Percentiles rank a stretch among this genome's conserved stretches.
These are phyloP conservation scores for Hypoxylon sp. DNA, from an alignment of 2,329 filamentous ascomycete species.

Conservation along the genomic window DNA sequence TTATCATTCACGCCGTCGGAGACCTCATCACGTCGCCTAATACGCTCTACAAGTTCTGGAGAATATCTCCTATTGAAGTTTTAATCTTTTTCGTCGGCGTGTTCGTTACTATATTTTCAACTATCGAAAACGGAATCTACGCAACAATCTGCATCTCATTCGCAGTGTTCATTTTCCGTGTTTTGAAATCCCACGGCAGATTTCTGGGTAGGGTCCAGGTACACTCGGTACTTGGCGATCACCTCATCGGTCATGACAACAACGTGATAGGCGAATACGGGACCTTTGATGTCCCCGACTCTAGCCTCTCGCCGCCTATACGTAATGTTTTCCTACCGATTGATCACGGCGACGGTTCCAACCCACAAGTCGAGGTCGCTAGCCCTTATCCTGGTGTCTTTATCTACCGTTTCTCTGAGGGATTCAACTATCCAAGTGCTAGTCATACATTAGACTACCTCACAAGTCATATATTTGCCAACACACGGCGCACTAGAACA, in stretches of 20 bases:
- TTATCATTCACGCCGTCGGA: conserved; percentile 96
- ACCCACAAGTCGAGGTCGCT: conserved; percentile 84
- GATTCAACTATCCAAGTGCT: conserved; percentile 96
- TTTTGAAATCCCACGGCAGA: conserved; percentile 84
- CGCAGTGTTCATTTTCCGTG: conserved; percentile 84
- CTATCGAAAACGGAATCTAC: conserved; percentile 95
- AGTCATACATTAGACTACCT: conserved; percentile 89
- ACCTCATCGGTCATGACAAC: conserved; percentile 75
- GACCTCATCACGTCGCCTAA: conserved; percentile 93
- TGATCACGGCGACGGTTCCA: conserved; percentile 89
- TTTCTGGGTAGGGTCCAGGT: conserved; percentile 89
- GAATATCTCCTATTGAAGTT: conserved; percentile 89
- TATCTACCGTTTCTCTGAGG: conserved; percentile 94
- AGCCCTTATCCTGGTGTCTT: conserved; percentile 92
- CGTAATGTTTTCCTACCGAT: conserved; percentile 91
- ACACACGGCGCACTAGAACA: conserved; percentile 83
- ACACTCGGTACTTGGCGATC: conserved; percentile 85
- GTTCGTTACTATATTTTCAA: conserved; percentile 87
- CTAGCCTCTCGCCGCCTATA: conserved; percentile 50
- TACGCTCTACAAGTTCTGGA: conserved; percentile 95
- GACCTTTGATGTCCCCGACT: conserved; percentile 63
- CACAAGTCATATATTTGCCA: conserved; percentile 74
- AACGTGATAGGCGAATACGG: conserved; percentile 68
- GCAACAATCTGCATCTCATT: conserved; percentile 83
- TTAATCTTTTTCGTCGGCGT: conserved; percentile 95